Percentiles rank a stretch among this genome's conserved stretches.
These are phyloP conservation scores for Patellifolia procumbens DNA, from an alignment of 179 eudicot genomes.

Conservation along the genomic window DNA sequence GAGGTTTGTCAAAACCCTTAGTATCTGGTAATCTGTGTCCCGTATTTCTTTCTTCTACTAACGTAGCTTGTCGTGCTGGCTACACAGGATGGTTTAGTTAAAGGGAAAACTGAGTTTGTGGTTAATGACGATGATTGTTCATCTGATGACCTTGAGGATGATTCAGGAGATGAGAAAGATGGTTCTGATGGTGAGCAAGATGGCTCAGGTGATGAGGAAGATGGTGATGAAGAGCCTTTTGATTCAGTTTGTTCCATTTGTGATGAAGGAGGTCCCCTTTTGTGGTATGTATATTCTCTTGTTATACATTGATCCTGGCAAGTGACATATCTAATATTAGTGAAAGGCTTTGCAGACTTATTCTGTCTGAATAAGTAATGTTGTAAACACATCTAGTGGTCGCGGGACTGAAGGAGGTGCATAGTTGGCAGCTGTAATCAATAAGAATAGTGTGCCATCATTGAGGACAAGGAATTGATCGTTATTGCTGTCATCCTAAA, in stretches of 20 bases:
- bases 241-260: slow-evolving; percentile 83
- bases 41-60: background rate
- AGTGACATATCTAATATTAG: background rate
- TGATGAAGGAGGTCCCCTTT: slow-evolving; percentile 80
- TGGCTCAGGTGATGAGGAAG: slow-evolving; percentile 37
- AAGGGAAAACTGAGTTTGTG: slow-evolving; percentile 45
- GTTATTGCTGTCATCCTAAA: too few relatives aligned
- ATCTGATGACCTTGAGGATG: slow-evolving; percentile 31
- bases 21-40: slow-evolving; percentile 2
- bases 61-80: slow-evolving; percentile 14
- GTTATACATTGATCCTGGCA: background rate
- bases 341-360: background rate
- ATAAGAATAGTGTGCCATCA: too few relatives aligned
- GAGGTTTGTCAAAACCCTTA: slow-evolving; percentile 53
- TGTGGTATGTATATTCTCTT: slow-evolving; percentile 53
- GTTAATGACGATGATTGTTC: slow-evolving; percentile 32
- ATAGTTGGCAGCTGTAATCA: too few relatives aligned
- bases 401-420: too few relatives aligned
- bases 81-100: slow-evolving; percentile 35
- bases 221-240: slow-evolving; percentile 36
- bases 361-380: background rate
- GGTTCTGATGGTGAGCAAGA: slow-evolving; percentile 25
- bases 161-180: slow-evolving; percentile 28
- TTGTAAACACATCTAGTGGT: too few relatives aligned
- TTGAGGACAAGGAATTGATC: too few relatives aligned